Evolutionary conservation across 2,329 filamentous ascomycete genomes (phyloP).

Genomic region (Teratosphaeriaceae sp.): DNA sequence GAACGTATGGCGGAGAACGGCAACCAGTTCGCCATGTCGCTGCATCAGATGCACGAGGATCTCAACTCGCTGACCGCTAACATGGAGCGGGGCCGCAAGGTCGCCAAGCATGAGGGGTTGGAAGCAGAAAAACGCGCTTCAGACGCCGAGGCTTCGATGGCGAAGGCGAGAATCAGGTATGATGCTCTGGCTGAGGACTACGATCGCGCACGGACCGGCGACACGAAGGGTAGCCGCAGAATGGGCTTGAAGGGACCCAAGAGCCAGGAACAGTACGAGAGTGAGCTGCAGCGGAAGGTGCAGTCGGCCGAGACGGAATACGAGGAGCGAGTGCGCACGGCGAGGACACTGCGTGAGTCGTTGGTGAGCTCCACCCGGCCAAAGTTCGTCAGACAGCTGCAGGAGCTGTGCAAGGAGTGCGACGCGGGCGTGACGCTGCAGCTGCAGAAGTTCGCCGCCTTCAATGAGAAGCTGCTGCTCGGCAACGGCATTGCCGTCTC

Average conservation of each 20-base stretch:
- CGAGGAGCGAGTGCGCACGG: slow-evolving; percentile 69
- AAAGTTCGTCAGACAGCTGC: slow-evolving; percentile 71
- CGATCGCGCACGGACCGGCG: slow-evolving; percentile 82
- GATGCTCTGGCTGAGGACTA: slow-evolving; percentile 90
- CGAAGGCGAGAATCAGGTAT: slow-evolving; percentile 93
- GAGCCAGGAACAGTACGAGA: slow-evolving; percentile 86
- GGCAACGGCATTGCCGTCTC: slow-evolving; percentile 86
- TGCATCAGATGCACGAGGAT: slow-evolving; percentile 95
- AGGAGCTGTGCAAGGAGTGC: slow-evolving; percentile 78
- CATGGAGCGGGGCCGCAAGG: slow-evolving; percentile 82
- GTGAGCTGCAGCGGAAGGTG: slow-evolving; percentile 79
- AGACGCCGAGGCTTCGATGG: slow-evolving; percentile 77
- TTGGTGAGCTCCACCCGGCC: slow-evolving; percentile 67
- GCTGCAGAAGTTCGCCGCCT: slow-evolving; percentile 92
- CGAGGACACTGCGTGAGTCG: slow-evolving; percentile 69
- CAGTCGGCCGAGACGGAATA: slow-evolving; percentile 87
- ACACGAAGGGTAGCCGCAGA: slow-evolving; percentile 68
- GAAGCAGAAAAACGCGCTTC: slow-evolving; percentile 79
- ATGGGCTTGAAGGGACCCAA: slow-evolving; percentile 90
- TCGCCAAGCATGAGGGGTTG: slow-evolving; percentile 86
- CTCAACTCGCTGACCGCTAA: slow-evolving; percentile 71
- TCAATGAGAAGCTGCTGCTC: slow-evolving; percentile 87
- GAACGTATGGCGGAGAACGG: slow-evolving; percentile 95
- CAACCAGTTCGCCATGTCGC: slow-evolving; percentile 75
- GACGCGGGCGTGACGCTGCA: slow-evolving; percentile 82